Base-by-base conservation (phyloP, 331 rosid species). In the Pyrus hybrid region DNA sequence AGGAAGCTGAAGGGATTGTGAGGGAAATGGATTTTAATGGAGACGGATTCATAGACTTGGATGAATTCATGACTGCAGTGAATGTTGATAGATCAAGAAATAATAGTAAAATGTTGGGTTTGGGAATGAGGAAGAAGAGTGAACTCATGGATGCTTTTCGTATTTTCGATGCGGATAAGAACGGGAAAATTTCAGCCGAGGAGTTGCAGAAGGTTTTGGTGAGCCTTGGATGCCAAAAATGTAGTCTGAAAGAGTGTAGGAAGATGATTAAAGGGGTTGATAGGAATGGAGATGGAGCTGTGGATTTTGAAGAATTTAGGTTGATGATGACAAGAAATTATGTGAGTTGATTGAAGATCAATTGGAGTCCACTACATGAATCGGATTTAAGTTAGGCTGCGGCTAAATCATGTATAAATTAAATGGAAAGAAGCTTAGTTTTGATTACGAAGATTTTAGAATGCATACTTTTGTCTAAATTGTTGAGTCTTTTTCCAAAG, bases 201-300 rank as follows among this genome's bases (percentile, higher is more conserved):
- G 94, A 89, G 63, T 26, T 87, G 73, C 79, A 76, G 49, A 80
- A 71, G 66, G 97, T 91, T 72, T 54, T 91, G 70, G 22, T 77
- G 6, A 85, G 72, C 77, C 83, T 91, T 43, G 97, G 97, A 3
- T 89, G 85, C 74, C 79, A 61, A 12, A 61, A 78, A 63, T 89
- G 88, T 64, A 87, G 91, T 20, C 79, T 91, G 11, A 70, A 47
- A 74, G 91, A 89, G 28, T 91, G 91, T 41, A 76, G 81, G 77
- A 78, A 71, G 3, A 91, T 91, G 97, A 89, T 91, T 70, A 68
- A 80, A 78, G 90, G 84, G 21, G 87, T 87, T 71, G 97, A 91
- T 54, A 80, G 69, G 75, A 82, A 91, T 43, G 93, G 90, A 62
- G 97, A 91, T 77, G 95, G 95, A 4, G 84, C 85, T 33, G 94